Evolutionary conservation across 1,284 basidiomycete genomes (phyloP).

Genomic region (Pholiota adiposa): DNA sequence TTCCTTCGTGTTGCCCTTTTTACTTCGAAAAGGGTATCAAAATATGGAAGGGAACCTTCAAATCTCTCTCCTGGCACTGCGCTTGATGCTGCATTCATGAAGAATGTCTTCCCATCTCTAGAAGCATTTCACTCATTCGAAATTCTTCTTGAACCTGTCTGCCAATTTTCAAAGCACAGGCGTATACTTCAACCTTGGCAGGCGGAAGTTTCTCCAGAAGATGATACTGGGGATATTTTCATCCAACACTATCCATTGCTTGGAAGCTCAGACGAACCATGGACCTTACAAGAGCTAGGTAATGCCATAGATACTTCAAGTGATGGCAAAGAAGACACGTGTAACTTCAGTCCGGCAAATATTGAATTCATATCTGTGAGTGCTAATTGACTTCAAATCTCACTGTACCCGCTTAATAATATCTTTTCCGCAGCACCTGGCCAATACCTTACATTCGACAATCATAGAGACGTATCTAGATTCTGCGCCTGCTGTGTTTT

Average conservation of each 20-base stretch:
- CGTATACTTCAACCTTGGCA: slow-evolving; percentile 28
- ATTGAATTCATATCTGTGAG: slow-evolving; percentile 28
- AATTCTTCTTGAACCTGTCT: slow-evolving; percentile 33
- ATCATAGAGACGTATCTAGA: slow-evolving; percentile 86
- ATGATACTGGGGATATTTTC: slow-evolving; percentile 33
- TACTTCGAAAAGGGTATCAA: not conserved
- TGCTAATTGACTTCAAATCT: not conserved
- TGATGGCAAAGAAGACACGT: slow-evolving; percentile 1
- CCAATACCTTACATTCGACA: slow-evolving; percentile 68
- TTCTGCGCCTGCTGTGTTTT: slow-evolving; percentile 80
- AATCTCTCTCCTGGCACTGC: slow-evolving; percentile 11
- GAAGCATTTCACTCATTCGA: slow-evolving; percentile 56
- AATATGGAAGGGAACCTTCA: not conserved
- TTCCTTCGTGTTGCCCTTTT: slow-evolving; percentile 53
- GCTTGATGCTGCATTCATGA: slow-evolving; percentile 30
- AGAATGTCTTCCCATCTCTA: slow-evolving; percentile 43
- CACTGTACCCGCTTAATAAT: not conserved
- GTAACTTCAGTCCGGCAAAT: slow-evolving; percentile 17
- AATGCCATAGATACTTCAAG: slow-evolving; percentile 24
- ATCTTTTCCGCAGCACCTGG: slow-evolving; percentile 32
- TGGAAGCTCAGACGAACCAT: slow-evolving; percentile 25
- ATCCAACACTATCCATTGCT: slow-evolving; percentile 27
- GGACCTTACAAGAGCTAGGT: slow-evolving; percentile 45
- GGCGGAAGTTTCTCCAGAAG: slow-evolving; percentile 34
- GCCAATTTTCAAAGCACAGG: slow-evolving; percentile 3